Base-by-base conservation (phyloP, 208 protist genomes). In the Leishmania tarentolae region DNA sequence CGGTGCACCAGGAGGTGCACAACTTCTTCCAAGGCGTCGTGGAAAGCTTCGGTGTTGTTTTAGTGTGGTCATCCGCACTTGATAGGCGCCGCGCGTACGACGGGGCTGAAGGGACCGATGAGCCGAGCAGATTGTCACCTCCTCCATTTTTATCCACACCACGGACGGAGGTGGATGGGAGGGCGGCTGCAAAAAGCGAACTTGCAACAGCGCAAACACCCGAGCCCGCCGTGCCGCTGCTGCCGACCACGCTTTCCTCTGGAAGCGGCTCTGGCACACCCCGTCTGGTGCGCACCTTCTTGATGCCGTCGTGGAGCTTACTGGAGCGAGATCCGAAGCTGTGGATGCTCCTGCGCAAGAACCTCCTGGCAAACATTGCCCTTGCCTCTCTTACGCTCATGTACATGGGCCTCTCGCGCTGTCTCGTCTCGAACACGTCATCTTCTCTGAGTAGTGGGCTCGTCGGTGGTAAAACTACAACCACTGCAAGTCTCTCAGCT, bases 261-360 rank as follows among this genome's bases (percentile, higher is more conserved):
- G 47, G 47, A 13, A 75, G 7, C 47, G 37, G 35, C 42, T 0
- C 76, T 50, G 59, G 24, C 35, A 50, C 76, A 24, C 44, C 63
- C 28, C 44, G 35, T 24, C 35, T 47, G 24, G 42, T 57, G 47
- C 70, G 56, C 21, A 42, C 75, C 9, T 50, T 61, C 56, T 40
- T 84, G 53, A 89, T 89, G 79, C 86, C 86, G 47, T 76, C 83
- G 52, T 89, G 86, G 86, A 79, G 75, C 31, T 72, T 84, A 44
- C 66, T 87, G 28, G 82, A 86, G 72, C 79, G 76, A 28, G 78
- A 90, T 70, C 86, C 83, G 28, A 84, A 85, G 86, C 61, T 90
- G 79, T 90, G 86, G 86, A 76, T 80, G 76, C 69, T 90, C 37
- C 80, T 90, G 46, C 86, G 86, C 78, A 87, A 87, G 63, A 86